phyloP scores from a whole-genome alignment of 2,329 filamentous ascomycete species.

The Sphaerulina musiva region DNA sequence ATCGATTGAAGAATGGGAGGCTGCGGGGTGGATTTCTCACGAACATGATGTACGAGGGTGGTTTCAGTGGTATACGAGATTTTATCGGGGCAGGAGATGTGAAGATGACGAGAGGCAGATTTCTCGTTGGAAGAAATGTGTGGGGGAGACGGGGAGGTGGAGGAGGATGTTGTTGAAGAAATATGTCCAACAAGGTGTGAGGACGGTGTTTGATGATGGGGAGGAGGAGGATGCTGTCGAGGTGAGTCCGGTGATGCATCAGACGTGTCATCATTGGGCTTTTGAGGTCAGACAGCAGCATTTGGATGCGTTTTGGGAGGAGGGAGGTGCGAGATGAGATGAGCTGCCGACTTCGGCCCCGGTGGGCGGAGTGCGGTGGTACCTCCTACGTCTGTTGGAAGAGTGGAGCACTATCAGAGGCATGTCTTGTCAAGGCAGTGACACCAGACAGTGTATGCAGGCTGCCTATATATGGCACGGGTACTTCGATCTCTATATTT shows the following conservation, averaged over 20 bases:
- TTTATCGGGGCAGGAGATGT: slow-evolving; percentile 47
- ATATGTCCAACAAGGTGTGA: slow-evolving; percentile 44
- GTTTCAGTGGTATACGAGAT: slow-evolving; percentile 54
- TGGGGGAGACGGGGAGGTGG: slow-evolving; percentile 48
- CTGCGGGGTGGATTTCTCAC: slow-evolving; percentile 51
- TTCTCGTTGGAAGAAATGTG: slow-evolving; percentile 48
- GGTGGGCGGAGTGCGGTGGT: no score
- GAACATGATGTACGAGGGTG: slow-evolving; percentile 49
- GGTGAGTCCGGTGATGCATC: slow-evolving; percentile 51
- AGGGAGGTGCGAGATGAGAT: background rate
- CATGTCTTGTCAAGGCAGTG: no score
- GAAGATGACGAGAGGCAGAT: slow-evolving; percentile 50
- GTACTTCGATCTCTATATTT: no score
- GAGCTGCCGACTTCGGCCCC: background rate
- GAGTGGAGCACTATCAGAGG: no score
- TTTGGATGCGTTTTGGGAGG: slow-evolving; percentile 44
- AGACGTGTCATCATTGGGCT: slow-evolving; percentile 53
- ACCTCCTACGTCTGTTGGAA: no score
- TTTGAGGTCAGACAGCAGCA: slow-evolving; percentile 48
- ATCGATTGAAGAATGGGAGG: slow-evolving; percentile 52
- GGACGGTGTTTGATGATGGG: slow-evolving; percentile 44
- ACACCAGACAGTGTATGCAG: no score
- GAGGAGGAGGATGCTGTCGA: slow-evolving; percentile 37
- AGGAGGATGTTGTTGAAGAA: slow-evolving; percentile 47
- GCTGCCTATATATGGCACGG: no score